Percentiles rank a stretch among this genome's conserved stretches.
Evolutionary conservation across 768 basidiomycete species (phyloP).

Genomic region (Kwoniella bestiolae): DNA sequence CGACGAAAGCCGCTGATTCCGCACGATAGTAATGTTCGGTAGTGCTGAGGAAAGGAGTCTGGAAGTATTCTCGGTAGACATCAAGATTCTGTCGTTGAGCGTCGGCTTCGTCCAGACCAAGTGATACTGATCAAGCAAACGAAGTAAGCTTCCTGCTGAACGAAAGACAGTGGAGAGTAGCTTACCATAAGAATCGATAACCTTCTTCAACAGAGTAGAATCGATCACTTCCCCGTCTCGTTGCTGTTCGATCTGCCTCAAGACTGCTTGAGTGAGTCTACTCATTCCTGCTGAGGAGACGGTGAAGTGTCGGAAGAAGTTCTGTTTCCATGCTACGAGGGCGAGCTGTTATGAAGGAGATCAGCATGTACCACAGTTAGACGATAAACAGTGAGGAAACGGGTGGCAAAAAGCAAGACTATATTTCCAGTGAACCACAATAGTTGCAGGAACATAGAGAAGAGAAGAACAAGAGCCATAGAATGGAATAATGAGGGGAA

Average conservation of each 20-base stretch:
- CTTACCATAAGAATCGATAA: slow-evolving; percentile 81
- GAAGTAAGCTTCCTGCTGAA: not conserved
- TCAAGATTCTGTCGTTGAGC: slow-evolving; percentile 83
- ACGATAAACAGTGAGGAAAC: not conserved
- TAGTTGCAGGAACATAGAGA: not conserved
- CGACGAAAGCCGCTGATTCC: slow-evolving; percentile 88
- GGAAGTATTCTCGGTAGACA: slow-evolving; percentile 89
- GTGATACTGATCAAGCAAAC: slow-evolving; percentile 67
- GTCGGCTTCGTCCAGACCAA: slow-evolving; percentile 90
- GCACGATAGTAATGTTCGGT: slow-evolving; percentile 90
- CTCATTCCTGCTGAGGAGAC: slow-evolving; percentile 56
- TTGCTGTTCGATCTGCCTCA: slow-evolving; percentile 88
- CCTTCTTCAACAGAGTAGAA: slow-evolving; percentile 87
- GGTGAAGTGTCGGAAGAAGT: slow-evolving; percentile 68
- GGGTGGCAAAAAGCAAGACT: not conserved
- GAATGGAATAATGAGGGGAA: not conserved
- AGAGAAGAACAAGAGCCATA: not conserved
- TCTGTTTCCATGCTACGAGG: slow-evolving; percentile 91
- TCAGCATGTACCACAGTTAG: not conserved
- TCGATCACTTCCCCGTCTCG: slow-evolving; percentile 93
- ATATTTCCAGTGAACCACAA: no score
- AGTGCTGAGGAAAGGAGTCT: slow-evolving; percentile 80
- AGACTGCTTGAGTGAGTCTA: slow-evolving; percentile 83
- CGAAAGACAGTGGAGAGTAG: not conserved
- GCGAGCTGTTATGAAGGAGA: slow-evolving; percentile 68